Conservation (phyloP, 1,284 basidiomycete genomes). For the Ceratobasidium sp. region DNA sequence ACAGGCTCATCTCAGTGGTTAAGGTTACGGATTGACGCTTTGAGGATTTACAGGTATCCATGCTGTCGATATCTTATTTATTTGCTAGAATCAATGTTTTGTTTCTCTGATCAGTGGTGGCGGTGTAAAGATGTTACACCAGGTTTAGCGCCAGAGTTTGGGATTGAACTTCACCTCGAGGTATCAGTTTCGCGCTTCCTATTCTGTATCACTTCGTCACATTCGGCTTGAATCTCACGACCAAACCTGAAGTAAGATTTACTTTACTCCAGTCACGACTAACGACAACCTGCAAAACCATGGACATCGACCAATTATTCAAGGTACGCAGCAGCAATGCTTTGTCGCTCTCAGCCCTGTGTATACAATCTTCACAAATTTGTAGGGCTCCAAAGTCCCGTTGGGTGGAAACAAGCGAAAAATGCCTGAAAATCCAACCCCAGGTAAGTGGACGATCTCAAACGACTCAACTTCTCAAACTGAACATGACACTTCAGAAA, state of each 20-base stretch:
- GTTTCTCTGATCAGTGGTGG: not conserved
- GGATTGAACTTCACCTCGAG: not conserved
- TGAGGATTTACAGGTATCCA: not conserved
- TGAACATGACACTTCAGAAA: constrained; percentile 57
- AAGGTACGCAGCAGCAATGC: constrained; percentile 63
- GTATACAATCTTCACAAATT: not conserved
- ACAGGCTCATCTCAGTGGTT: constrained; percentile 83
- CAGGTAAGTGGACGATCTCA: constrained; percentile 52
- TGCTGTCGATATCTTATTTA: constrained; percentile 32
- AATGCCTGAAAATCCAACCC: constrained; percentile 82
- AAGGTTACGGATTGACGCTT: constrained; percentile 45
- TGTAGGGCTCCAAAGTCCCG: constrained; percentile 76
- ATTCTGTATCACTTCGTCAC: not conserved
- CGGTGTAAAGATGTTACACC: constrained; percentile 13
- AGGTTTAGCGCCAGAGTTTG: constrained; percentile 24
- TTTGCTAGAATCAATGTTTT: constrained; percentile 8
- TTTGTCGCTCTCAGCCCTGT: constrained; percentile 31
- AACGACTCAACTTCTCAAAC: not conserved
- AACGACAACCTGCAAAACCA: constrained; percentile 52
- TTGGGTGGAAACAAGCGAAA: constrained; percentile 75
- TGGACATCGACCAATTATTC: constrained; percentile 85
- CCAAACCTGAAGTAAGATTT: not conserved
- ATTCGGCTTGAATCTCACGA: not conserved
- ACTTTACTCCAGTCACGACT: not conserved
- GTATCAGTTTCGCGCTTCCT: not conserved